Base-by-base conservation (phyloP, 108 stramenopile genomes). In the Aureococcus anophagefferens region DNA sequence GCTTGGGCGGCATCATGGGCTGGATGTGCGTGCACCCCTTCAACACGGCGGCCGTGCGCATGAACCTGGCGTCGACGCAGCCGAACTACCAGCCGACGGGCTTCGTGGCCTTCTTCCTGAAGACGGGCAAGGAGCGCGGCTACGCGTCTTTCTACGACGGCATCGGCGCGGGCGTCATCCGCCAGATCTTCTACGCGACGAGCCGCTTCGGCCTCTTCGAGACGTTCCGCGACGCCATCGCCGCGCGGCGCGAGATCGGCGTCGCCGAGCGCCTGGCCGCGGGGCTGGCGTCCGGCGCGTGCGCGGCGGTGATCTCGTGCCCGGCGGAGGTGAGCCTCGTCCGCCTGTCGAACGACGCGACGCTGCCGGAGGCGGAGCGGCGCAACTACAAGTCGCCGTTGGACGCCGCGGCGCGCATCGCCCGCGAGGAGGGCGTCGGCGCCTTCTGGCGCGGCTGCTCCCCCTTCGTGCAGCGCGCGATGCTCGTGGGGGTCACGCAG, bases 311-410 rank as follows among this genome's bases (percentile, higher is more conserved):
- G 65, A 82, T 94, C 63, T 87, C 88, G 30, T 95, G 94, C 73
- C 94, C 94, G 36, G 89, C 90, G 87, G 94, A 95, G 83, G 94
- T 95, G 29, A 88, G 87, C n/a, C 87, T 90, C 14, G 90, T 95
- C 9, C 87, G 94, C 30, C 89, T 93, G 88, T 88, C 89, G 46
- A 95, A 95, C 72, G 94, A 95, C 78, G 86, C 86, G 30, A 84
- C 83, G 30, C 73, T 93, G 37, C 94, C 94, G 16, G 75, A 73
- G 30, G 82, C 73, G 17, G 84, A 92, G 75, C 88, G 94, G 35
- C 77, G 91, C 46, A 93, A 93, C 75, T 95, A 95, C 76, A 85
- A 81, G 35, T 78, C 80, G 35, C 79, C 92, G n/a, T 35, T 81
- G 35, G 90, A 95, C 79, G 88, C 91, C 0, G 76, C 86, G 0